These are phyloP conservation scores for Galerina marginata DNA, from an alignment of 768 basidiomycete species.

Conservation along the genomic window DNA sequence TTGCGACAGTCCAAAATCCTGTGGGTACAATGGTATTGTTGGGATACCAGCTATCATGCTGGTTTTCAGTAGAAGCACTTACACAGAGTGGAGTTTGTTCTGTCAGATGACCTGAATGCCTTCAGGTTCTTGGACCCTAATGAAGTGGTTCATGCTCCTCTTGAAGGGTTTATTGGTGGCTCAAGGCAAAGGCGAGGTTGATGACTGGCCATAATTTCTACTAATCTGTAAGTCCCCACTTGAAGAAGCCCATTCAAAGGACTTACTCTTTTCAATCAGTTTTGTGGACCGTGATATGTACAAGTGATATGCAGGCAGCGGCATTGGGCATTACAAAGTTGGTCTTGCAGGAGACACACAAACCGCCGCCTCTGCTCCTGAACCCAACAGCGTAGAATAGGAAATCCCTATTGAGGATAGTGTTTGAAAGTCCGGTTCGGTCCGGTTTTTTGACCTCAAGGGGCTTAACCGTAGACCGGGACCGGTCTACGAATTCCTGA, in stretches of 20 bases:
- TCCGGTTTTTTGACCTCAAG: too few species aligned
- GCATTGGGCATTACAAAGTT: background rate
- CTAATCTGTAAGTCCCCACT: background rate
- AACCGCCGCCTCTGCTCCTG: too few species aligned
- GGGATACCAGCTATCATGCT: background rate
- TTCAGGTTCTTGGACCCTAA: slow-evolving; percentile 44
- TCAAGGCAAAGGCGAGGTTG: background rate
- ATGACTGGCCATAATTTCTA: background rate
- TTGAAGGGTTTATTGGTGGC: too few species aligned
- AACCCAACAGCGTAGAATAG: too few species aligned
- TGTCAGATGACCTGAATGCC: slow-evolving; percentile 27
- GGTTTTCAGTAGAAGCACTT: slow-evolving; percentile 20
- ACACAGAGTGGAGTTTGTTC: slow-evolving; percentile 36
- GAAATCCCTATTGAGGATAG: too few species aligned
- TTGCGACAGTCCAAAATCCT: background rate
- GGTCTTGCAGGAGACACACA: too few species aligned
- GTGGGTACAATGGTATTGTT: slow-evolving; percentile 19
- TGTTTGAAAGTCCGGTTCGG: too few species aligned
- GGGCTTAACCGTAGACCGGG: too few species aligned
- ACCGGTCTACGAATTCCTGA: too few species aligned
- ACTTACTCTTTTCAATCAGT: background rate
- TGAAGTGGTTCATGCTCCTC: slow-evolving; percentile 24
- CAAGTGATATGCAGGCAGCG: background rate
- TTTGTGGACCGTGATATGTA: background rate
- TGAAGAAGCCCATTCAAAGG: background rate